Evolutionary conservation across 768 basidiomycete genomes (phyloP), one percentile per base, ranked within the genome.

Genomic region (Lactifluus piperatus): DNA sequence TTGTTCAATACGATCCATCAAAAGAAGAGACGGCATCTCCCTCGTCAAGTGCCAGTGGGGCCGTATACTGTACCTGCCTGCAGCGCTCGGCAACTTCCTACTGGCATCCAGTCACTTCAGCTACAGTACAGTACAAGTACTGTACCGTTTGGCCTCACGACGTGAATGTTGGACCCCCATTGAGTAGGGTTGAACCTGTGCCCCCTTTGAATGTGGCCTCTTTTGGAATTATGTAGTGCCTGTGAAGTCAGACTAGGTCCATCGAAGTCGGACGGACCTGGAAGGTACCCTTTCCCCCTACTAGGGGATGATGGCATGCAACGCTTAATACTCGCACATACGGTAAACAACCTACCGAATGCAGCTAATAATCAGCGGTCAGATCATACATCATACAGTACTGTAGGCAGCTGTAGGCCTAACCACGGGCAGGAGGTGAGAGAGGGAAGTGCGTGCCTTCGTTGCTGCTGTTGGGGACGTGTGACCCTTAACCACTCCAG

Each of bases 11-110:
- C n/a, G 9, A 16, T 46, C n/a, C n/a, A 56, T 58, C 32, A 26
- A 32, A 54, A 54, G 29, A 53, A 49, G 10, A 49, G 34, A 47
- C 45, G 36, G 58, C 53, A 26, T 60, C 41, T 41, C 39, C 26
- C n/a, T n/a, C 30, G n/a, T 49, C 43, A 32, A 44, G 45, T 56
- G n/a, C n/a, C n/a, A n/a, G n/a, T n/a, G 44, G 54, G n/a, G 36
- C 30, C 34, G 30, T 11, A 30, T 55, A 45, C 54, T 16, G 54
- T 55, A 45, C 54, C 44, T 51, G 16, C 18, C 51, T 36, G 36
- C 57, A 32, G 51, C 57, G 57, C 45, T 48, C 46, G 36, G 20
- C 30, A 22, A 11, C 34, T 9, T 45, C 5, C n/a, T 27, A 7
- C 26, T 41, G 41, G n/a, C 2, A 20, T 22, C 20, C 29, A 22